phyloP scores from a whole-genome alignment of 805 yeast genomes.

The Monosporozyma aerobia region DNA sequence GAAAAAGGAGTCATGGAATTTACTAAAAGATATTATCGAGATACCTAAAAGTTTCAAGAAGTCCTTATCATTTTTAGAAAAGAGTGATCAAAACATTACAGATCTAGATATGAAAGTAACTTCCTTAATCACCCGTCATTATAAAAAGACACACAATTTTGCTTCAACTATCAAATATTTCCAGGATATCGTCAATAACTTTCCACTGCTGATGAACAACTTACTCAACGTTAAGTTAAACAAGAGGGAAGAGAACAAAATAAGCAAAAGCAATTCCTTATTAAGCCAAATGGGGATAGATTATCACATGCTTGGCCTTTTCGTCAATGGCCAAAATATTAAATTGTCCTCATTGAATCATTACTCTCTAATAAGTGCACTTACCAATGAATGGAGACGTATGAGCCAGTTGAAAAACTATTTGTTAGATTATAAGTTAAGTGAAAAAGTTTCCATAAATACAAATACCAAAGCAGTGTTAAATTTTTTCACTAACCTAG shows the following conservation, averaged over 20 bases:
- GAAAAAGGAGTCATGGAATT: constrained; percentile 18
- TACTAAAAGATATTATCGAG: constrained; percentile 9
- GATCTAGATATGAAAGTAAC: constrained; percentile 62
- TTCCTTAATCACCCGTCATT: constrained; percentile 38
- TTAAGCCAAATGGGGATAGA: constrained; percentile 21
- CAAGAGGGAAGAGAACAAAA: constrained; percentile 1
- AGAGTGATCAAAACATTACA: constrained; percentile 19
- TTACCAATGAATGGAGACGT: constrained; percentile 15
- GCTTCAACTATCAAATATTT: constrained; percentile 30
- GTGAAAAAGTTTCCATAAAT: background rate
- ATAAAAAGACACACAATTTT: constrained; percentile 23
- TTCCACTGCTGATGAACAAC: constrained; percentile 28
- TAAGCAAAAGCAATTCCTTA: constrained; percentile 12
- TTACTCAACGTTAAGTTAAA: constrained; percentile 8
- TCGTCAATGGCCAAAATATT: constrained; percentile 26
- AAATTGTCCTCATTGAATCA: constrained; percentile 18
- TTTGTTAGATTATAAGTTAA: constrained; percentile 1
- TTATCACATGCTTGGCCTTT: constrained; percentile 26
- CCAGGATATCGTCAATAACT: constrained; percentile 32
- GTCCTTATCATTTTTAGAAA: constrained; percentile 6
- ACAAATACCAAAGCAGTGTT: constrained; percentile 13
- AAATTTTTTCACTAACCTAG: constrained; percentile 15
- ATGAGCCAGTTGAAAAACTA: constrained; percentile 8
- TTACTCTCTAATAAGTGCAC: constrained; percentile 13
- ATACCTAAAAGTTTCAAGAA: constrained; percentile 42